phyloP scores from a whole-genome alignment of 805 yeast species.

The Cyberlindnera americana region DNA sequence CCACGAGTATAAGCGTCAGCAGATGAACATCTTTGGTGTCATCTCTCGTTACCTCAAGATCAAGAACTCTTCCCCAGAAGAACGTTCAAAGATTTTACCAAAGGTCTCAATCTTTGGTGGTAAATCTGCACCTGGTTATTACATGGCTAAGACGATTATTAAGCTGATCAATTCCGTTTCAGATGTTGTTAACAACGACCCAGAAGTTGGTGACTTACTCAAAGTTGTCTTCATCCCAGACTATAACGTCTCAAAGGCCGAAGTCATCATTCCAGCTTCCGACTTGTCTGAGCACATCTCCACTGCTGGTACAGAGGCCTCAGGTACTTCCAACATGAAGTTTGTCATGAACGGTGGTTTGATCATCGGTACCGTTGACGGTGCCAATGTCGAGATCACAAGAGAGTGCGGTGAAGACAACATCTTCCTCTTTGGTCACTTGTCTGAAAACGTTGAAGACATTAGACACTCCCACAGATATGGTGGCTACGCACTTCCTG shows the following conservation, averaged over 20 bases:
- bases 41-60: constrained; percentile 77
- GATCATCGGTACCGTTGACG: constrained; percentile 93
- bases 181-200: constrained; percentile 74
- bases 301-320: constrained; percentile 96
- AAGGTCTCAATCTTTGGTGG: constrained; percentile 88
- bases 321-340: constrained; percentile 95
- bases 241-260: constrained; percentile 92
- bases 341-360: constrained; percentile 92
- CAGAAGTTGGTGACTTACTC: constrained; percentile 67
- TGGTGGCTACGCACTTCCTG: constrained; percentile 53
- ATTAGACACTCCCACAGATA: constrained; percentile 71
- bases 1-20: constrained; percentile 95
- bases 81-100: constrained; percentile 60
- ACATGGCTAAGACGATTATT: constrained; percentile 89
- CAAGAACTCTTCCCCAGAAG: constrained; percentile 61
- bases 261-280: constrained; percentile 83
- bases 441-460: constrained; percentile 86
- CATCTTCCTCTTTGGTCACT: constrained; percentile 86
- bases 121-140: constrained; percentile 96
- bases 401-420: constrained; percentile 92
- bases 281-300: constrained; percentile 92
- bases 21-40: constrained; percentile 85
- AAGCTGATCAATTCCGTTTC: constrained; percentile 81
- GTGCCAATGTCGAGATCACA: constrained; percentile 94
- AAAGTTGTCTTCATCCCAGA: constrained; percentile 90